phyloP scores from a whole-genome alignment of 2,329 filamentous ascomycete genomes.

The Fusarium sp. region DNA sequence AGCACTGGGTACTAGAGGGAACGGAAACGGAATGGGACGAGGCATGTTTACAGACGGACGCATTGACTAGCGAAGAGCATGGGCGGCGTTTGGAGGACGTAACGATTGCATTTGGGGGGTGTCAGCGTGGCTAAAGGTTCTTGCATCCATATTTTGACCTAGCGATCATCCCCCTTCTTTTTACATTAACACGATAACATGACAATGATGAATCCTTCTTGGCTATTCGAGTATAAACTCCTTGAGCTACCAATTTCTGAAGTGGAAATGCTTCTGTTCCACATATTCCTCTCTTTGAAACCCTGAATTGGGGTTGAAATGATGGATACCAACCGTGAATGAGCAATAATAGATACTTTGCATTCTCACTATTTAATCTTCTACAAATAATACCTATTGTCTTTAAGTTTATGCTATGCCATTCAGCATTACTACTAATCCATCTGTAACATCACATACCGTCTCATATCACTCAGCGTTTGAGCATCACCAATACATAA shows the following conservation, averaged over 20 bases:
- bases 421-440: background rate
- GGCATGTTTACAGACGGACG: conserved; percentile 51
- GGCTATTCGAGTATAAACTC: background rate
- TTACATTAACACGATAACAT: conserved; percentile 34
- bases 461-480: background rate
- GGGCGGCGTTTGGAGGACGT: conserved; percentile 53
- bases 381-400: background rate
- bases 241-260: background rate
- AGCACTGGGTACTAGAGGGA: conserved; percentile 44
- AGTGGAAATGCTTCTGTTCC: background rate
- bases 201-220: conserved; percentile 9
- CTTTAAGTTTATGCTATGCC: background rate
- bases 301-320: background rate
- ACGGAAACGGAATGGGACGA: conserved; percentile 41
- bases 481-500: background rate
- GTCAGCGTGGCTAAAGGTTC: conserved; percentile 33
- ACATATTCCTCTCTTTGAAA: background rate
- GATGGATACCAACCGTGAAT: background rate
- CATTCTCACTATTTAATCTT: background rate
- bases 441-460: background rate
- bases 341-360: background rate
- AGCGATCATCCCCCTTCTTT: conserved; percentile 30
- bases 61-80: conserved; percentile 53
- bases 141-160: conserved; percentile 26
- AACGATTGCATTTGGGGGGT: conserved; percentile 47